Conservation (phyloP, 2,329 filamentous ascomycete genomes). For the Alternaria arborescens region DNA sequence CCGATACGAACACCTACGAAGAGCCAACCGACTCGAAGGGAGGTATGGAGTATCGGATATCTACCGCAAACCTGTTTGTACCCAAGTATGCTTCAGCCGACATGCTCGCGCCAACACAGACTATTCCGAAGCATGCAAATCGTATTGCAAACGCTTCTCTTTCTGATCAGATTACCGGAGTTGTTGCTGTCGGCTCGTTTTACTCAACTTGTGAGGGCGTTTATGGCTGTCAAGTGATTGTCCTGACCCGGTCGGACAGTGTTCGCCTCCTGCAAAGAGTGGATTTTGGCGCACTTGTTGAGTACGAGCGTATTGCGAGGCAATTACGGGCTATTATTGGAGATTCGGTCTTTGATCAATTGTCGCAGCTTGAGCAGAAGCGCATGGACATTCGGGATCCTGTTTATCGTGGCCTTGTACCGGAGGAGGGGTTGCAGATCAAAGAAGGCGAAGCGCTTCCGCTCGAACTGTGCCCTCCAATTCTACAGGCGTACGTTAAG, state of each 20-base stretch:
- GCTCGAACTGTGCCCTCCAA: not conserved
- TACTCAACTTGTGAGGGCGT: not conserved
- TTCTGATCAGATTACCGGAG: not conserved
- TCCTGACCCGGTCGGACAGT: not conserved
- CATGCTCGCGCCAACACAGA: not conserved
- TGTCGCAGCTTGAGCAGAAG: not conserved
- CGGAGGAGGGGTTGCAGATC: not conserved
- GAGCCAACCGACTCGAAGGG: not conserved
- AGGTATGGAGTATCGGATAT: not conserved
- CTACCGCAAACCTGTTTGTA: not conserved
- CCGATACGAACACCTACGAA: not conserved
- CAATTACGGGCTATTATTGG: conserved; percentile 1
- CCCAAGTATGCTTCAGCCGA: not conserved
- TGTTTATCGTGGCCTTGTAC: not conserved
- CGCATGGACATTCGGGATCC: not conserved
- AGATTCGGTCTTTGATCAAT: not conserved
- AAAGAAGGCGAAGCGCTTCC: not conserved
- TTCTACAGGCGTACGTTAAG: not conserved
- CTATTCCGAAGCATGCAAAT: not conserved
- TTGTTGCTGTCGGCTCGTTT: conserved; percentile 1
- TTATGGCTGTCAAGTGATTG: not conserved
- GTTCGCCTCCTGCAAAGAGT: not conserved
- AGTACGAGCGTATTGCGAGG: not conserved
- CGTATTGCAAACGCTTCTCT: not conserved
- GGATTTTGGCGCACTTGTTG: conserved; percentile 1